These are phyloP conservation scores for Crepidotus variabilis DNA, from an alignment of 768 basidiomycete species.

Conservation along the genomic window DNA sequence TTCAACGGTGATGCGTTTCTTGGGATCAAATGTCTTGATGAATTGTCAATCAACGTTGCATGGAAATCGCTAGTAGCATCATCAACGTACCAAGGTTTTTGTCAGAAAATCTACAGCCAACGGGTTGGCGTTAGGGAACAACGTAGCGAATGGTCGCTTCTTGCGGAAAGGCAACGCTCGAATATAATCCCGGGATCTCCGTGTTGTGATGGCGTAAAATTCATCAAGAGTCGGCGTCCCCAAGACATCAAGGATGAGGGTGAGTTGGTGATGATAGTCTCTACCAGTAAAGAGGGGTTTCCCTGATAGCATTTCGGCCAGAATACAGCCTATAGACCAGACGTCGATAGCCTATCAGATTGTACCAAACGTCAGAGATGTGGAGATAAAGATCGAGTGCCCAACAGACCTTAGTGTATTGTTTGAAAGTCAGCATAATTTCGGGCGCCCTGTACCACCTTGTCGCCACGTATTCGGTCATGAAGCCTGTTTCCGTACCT, in stretches of 20 bases:
- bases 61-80: neutral
- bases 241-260: slow-evolving; percentile 92
- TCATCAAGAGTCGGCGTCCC: slow-evolving; percentile 97
- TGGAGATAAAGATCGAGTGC: slow-evolving; percentile 18
- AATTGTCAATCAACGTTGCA: neutral
- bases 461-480: slow-evolving; percentile 98
- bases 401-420: slow-evolving; percentile 79
- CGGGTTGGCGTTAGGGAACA: slow-evolving; percentile 91
- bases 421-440: slow-evolving; percentile 99
- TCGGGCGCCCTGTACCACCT: slow-evolving; percentile 99
- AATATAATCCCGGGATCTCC: slow-evolving; percentile 91
- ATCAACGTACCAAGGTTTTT: slow-evolving; percentile 65
- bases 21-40: slow-evolving; percentile 89
- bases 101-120: slow-evolving; percentile 65
- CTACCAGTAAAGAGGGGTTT: slow-evolving; percentile 96
- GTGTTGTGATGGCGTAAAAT: slow-evolving; percentile 94
- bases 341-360: slow-evolving; percentile 70
- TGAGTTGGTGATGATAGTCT: slow-evolving; percentile 95
- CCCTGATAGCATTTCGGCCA: slow-evolving; percentile 96
- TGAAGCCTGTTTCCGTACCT: slow-evolving; percentile 82
- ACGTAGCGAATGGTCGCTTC: slow-evolving; percentile 69
- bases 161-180: slow-evolving; percentile 93
- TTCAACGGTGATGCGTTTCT: slow-evolving; percentile 93
- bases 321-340: slow-evolving; percentile 85
- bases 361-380: slow-evolving; percentile 1